These are phyloP conservation scores for Glycyrrhiza uralensis DNA, from an alignment of 306 rosid species.

Conservation along the genomic window DNA sequence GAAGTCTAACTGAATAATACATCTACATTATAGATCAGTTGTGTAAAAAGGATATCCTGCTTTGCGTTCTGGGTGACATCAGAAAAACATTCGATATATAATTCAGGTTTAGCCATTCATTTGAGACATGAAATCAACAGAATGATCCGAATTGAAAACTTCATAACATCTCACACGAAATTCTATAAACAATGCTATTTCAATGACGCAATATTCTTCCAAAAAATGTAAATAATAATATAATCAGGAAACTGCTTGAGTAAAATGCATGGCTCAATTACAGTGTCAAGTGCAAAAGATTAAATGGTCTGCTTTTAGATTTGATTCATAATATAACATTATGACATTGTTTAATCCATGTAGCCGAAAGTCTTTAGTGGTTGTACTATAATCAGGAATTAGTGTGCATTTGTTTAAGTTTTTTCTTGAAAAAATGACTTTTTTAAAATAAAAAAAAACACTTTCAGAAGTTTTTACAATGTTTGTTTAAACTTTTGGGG, in stretches of 20 bases:
- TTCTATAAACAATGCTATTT: not conserved
- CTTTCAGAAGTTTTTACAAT: too few relatives aligned
- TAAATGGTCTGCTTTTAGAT: not conserved
- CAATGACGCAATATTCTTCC: not conserved
- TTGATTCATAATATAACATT: not conserved
- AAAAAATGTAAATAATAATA: not conserved
- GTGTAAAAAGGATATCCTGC: not conserved
- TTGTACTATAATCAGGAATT: not conserved
- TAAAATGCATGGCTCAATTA: not conserved
- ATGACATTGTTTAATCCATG: not conserved
- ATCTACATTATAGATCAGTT: not conserved
- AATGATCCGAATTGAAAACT: constrained; percentile 2
- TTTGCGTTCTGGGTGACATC: not conserved
- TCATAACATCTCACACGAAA: not conserved
- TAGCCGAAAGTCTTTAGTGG: not conserved
- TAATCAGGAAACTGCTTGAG: not conserved
- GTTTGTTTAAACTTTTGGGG: too few relatives aligned
- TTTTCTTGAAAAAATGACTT: too few relatives aligned
- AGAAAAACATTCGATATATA: not conserved
- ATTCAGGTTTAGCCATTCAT: constrained; percentile 5
- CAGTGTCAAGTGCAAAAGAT: not conserved
- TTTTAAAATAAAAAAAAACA: too few relatives aligned
- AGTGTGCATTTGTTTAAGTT: too few relatives aligned
- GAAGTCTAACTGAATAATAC: not conserved
- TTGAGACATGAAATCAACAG: constrained; percentile 16